Evolutionary conservation across 2,329 filamentous ascomycete genomes (phyloP).

Genomic region (Trichophyton rubrum): DNA sequence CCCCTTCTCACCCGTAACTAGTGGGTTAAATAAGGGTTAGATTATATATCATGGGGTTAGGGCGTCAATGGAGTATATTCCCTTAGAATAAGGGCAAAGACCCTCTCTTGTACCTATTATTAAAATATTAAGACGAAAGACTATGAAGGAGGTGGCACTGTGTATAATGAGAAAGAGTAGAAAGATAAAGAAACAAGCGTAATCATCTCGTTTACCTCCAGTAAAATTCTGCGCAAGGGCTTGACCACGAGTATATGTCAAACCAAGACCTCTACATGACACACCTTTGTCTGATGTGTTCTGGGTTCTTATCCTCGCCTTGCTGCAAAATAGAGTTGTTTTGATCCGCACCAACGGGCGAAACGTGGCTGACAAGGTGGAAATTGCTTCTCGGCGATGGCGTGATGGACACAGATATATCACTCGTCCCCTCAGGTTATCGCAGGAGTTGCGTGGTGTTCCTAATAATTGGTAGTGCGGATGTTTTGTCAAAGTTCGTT

Average conservation of each 20-base stretch:
- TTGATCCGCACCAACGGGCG: neutral
- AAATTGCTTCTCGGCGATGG: neutral
- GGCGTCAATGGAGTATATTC: too few species aligned
- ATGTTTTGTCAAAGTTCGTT: too few species aligned
- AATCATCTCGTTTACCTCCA: too few species aligned
- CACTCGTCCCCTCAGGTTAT: neutral
- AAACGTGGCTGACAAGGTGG: neutral
- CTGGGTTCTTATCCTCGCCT: neutral
- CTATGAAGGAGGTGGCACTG: too few species aligned
- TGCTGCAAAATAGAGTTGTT: neutral
- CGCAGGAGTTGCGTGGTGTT: neutral
- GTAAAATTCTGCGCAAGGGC: too few species aligned
- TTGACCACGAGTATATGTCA: neutral
- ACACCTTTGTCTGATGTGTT: neutral
- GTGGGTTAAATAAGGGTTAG: too few species aligned
- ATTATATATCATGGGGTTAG: neutral
- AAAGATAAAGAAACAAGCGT: too few species aligned
- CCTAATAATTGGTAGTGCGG: neutral
- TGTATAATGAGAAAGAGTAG: too few species aligned
- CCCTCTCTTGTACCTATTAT: too few species aligned
- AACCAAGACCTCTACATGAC: neutral
- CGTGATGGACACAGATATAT: neutral
- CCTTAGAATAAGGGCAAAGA: too few species aligned
- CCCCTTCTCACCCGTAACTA: too few species aligned
- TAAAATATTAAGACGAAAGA: too few species aligned